These are phyloP conservation scores for Trametes gibbosa DNA, from an alignment of 768 basidiomycete genomes.

Conservation along the genomic window DNA sequence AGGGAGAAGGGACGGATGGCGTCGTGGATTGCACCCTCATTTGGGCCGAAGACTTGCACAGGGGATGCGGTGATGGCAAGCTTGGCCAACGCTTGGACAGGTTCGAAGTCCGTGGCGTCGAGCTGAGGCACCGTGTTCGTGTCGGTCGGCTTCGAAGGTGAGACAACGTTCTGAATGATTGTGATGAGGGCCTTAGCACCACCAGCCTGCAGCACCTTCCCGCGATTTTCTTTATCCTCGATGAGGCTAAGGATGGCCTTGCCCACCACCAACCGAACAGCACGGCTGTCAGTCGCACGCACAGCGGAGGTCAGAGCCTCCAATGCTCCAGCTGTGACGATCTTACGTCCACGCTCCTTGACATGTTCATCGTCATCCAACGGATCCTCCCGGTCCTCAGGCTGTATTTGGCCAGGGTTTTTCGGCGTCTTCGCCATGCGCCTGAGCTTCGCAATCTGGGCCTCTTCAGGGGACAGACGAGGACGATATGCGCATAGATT, in stretches of 20 bases:
- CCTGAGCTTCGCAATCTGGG: constrained; percentile 76
- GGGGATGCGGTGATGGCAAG: constrained; percentile 92
- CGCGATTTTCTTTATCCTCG: constrained; percentile 76
- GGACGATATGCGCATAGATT: constrained; percentile 75
- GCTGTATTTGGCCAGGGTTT: constrained; percentile 13
- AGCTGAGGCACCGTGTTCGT: constrained; percentile 29
- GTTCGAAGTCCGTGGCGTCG: constrained; percentile 48
- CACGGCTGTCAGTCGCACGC: constrained; percentile 57
- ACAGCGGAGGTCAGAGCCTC: constrained; percentile 58
- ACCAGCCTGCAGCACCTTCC: constrained; percentile 72
- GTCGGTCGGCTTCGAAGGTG: constrained; percentile 31
- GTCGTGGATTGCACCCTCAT: constrained; percentile 72
- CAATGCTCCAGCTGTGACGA: constrained; percentile 63
- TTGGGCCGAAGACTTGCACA: constrained; percentile 85
- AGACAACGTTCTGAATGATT: constrained; percentile 51
- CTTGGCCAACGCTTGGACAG: constrained; percentile 90
- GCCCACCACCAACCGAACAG: constrained; percentile 56
- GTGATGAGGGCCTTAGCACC: constrained; percentile 64
- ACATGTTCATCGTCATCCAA: constrained; percentile 71
- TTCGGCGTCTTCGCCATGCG: constrained; percentile 60
- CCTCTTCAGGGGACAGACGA: constrained; percentile 73
- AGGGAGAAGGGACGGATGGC: constrained; percentile 78
- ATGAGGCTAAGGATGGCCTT: constrained; percentile 67
- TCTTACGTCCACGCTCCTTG: constrained; percentile 51
- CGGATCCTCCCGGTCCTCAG: constrained; percentile 5